These are phyloP conservation scores for Teratosphaeria viscida DNA, from an alignment of 2,329 filamentous ascomycete genomes.

Conservation along the genomic window DNA sequence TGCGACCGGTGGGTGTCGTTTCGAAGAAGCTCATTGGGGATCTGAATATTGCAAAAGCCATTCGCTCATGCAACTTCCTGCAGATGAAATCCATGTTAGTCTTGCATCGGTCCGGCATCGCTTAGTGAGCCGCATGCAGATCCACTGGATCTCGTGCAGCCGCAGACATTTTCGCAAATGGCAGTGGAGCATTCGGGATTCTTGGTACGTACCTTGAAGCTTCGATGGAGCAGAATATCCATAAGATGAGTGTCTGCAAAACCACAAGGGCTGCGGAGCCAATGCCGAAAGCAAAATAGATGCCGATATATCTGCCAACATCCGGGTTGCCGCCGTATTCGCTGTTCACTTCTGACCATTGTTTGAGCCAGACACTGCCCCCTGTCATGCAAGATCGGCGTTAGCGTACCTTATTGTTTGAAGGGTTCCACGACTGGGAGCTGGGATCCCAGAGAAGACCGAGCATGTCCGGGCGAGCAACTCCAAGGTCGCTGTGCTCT, in stretches of 20 bases:
- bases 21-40: conserved; percentile 99
- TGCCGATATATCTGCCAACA: conserved; percentile 81
- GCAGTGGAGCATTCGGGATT: not conserved
- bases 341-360: conserved; percentile 77
- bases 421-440: not conserved
- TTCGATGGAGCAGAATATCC: conserved; percentile 99
- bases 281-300: conserved; percentile 92
- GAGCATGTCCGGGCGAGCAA: conserved; percentile 12
- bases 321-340: conserved; percentile 56
- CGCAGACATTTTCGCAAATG: conserved; percentile 5
- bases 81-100: conserved; percentile 37
- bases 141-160: conserved; percentile 1
- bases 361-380: conserved; percentile 85
- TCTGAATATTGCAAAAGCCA: conserved; percentile 81
- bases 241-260: conserved; percentile 83
- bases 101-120: conserved; percentile 10
- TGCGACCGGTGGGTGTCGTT: conserved; percentile 89
- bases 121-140: conserved; percentile 6
- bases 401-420: conserved; percentile 10
- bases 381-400: conserved; percentile 33
- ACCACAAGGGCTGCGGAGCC: conserved; percentile 78
- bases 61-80: conserved; percentile 88
- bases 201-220: conserved; percentile 39
- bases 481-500: not conserved
- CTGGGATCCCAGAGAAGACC: conserved; percentile 2